Conservation (phyloP, 495 filamentous ascomycete species). For the Annulohypoxylon stygium region DNA sequence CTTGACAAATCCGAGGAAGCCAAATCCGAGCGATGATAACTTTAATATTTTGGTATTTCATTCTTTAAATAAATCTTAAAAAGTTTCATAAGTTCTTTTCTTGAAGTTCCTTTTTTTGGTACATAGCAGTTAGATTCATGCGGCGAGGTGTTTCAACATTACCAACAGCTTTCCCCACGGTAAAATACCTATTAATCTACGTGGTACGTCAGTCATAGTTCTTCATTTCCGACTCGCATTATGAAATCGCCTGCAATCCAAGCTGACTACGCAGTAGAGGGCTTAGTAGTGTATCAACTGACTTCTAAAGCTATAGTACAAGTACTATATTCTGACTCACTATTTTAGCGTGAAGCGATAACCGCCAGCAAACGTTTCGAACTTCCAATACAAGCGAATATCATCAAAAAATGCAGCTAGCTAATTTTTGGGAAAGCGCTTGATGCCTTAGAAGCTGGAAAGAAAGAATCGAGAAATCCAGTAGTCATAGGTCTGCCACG, state of each 20-base stretch:
- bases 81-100: background rate
- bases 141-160: conserved; percentile 2
- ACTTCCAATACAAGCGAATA: background rate
- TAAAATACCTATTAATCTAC: background rate
- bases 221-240: background rate
- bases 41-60: background rate
- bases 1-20: conserved; percentile 12
- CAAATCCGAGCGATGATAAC: background rate
- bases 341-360: conserved; percentile 29
- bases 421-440: background rate
- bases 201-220: background rate
- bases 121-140: background rate
- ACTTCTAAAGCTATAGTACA: background rate
- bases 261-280: conserved; percentile 9
- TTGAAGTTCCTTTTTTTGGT: background rate
- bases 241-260: background rate
- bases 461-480: background rate
- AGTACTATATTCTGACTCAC: conserved; percentile 1
- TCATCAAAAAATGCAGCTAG: conserved; percentile 1
- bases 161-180: conserved; percentile 18
- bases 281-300: background rate
- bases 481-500: background rate
- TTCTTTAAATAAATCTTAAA: background rate
- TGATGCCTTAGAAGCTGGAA: background rate
- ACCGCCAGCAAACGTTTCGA: conserved; percentile 4